Conservation (phyloP, 2,329 filamentous ascomycete species). For the Thelonectria blattea region DNA sequence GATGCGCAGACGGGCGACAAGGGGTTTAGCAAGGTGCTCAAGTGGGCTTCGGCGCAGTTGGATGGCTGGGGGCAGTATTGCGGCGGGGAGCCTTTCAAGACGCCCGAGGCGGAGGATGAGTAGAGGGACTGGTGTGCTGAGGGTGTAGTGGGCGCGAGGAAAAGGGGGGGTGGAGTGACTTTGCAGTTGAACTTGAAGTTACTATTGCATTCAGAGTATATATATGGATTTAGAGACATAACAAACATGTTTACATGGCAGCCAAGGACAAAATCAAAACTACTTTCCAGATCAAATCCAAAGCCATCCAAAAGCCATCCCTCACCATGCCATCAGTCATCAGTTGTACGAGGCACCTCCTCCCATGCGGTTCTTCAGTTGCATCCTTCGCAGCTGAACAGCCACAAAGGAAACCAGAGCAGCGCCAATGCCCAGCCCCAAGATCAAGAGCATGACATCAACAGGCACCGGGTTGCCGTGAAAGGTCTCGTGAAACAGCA, state of each 20-base stretch:
- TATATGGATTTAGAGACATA: background rate
- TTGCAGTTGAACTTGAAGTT: no score
- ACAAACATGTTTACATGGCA: background rate
- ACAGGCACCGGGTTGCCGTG: constrained; percentile 76
- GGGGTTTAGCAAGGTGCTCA: constrained; percentile 42
- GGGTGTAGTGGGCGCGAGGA: background rate
- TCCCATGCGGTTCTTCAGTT: constrained; percentile 35
- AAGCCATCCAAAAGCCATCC: background rate
- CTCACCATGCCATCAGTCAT: background rate
- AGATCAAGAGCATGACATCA: constrained; percentile 69
- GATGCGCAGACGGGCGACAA: constrained; percentile 33
- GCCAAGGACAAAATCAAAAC: background rate
- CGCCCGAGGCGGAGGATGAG: constrained; percentile 28
- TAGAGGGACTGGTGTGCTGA: constrained; percentile 6
- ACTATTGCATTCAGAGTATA: background rate
- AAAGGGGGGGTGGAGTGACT: no score
- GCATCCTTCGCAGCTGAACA: constrained; percentile 46
- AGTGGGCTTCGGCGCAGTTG: constrained; percentile 41
- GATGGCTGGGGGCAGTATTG: constrained; percentile 45
- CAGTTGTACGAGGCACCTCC: constrained; percentile 20
- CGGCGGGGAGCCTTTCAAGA: constrained; percentile 33
- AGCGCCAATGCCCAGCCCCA: constrained; percentile 69
- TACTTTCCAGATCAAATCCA: background rate
- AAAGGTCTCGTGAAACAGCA: constrained; percentile 76
- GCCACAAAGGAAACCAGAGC: constrained; percentile 71